phyloP scores from a whole-genome alignment of 805 yeast species.

The Kazachstania taianensis region DNA sequence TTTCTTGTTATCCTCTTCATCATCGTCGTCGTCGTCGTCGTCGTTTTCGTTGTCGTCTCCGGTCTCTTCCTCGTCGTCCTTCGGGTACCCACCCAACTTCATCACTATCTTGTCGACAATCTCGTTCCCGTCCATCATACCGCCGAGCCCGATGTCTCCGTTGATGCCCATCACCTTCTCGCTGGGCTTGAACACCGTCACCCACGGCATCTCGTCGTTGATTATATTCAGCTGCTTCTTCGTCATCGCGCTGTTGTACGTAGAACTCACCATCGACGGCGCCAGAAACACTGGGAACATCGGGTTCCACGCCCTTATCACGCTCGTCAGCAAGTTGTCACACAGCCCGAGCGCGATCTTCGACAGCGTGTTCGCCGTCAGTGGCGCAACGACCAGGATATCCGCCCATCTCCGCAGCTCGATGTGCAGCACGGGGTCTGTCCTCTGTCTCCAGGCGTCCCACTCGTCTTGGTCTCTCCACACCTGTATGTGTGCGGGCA shows the following conservation, averaged over 20 bases:
- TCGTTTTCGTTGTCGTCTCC: slow-evolving; percentile 36
- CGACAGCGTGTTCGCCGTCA: slow-evolving; percentile 85
- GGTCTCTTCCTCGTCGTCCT: slow-evolving; percentile 41
- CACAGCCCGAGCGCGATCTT: slow-evolving; percentile 86
- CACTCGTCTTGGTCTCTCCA: slow-evolving; percentile 96
- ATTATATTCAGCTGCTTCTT: slow-evolving; percentile 69
- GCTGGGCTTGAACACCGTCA: slow-evolving; percentile 85
- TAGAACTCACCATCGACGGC: slow-evolving; percentile 91
- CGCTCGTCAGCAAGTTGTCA: slow-evolving; percentile 83
- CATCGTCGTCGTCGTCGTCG: slow-evolving; percentile 30
- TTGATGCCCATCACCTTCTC: slow-evolving; percentile 88
- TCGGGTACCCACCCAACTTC: slow-evolving; percentile 55
- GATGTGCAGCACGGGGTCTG: slow-evolving; percentile 90
- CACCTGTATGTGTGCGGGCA: slow-evolving; percentile 61
- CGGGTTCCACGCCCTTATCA: slow-evolving; percentile 92
- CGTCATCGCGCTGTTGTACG: slow-evolving; percentile 83
- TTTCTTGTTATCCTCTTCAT: slow-evolving; percentile 33
- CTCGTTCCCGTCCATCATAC: slow-evolving; percentile 97
- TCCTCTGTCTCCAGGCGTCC: slow-evolving; percentile 71
- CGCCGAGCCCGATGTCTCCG: slow-evolving; percentile 99
- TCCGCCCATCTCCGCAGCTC: slow-evolving; percentile 97
- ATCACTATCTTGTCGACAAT: slow-evolving; percentile 76
- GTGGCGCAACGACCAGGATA: slow-evolving; percentile 83
- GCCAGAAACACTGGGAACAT: slow-evolving; percentile 81
- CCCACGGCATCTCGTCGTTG: slow-evolving; percentile 89